Conservation (phyloP, 495 filamentous ascomycete genomes). For the Daldinia grandis region DNA sequence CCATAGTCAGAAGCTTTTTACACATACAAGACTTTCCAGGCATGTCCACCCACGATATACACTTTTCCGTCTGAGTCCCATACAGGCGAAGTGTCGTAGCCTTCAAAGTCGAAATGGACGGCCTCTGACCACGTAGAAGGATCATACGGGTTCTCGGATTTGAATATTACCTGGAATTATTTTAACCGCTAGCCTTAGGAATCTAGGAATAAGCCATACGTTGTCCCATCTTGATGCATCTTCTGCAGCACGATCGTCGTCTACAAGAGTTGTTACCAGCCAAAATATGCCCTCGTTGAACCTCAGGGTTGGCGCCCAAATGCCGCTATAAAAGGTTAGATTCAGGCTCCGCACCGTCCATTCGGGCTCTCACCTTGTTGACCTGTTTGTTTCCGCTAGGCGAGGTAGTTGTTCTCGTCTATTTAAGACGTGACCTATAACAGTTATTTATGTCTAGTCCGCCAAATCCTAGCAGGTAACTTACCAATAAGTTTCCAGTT, state of each 20-base stretch:
- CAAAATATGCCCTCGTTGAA: constrained; percentile 52
- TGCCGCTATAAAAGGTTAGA: constrained; percentile 42
- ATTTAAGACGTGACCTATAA: constrained; percentile 52
- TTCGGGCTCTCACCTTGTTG: constrained; percentile 45
- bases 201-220: constrained; percentile 13
- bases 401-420: constrained; percentile 51
- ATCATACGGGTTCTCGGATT: constrained; percentile 48
- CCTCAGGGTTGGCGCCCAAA: constrained; percentile 54
- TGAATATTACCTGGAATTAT: constrained; percentile 50
- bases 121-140: constrained; percentile 49
- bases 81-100: constrained; percentile 56
- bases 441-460: not conserved
- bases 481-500: constrained; percentile 60
- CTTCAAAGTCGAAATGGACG: constrained; percentile 53
- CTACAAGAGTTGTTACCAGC: constrained; percentile 55
- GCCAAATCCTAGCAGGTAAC: not conserved
- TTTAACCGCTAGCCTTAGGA: not conserved
- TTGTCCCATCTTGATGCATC: constrained; percentile 55
- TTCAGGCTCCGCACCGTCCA: not conserved
- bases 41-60: constrained; percentile 57
- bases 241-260: constrained; percentile 47
- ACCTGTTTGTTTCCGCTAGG: constrained; percentile 55
- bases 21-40: constrained; percentile 53
- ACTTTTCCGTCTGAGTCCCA: constrained; percentile 61
- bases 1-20: not conserved